A percentile compares a stretch with the other conserved stretches of the same genome.
Conservation (phyloP, 768 basidiomycete species). For the Suillus paluster region DNA sequence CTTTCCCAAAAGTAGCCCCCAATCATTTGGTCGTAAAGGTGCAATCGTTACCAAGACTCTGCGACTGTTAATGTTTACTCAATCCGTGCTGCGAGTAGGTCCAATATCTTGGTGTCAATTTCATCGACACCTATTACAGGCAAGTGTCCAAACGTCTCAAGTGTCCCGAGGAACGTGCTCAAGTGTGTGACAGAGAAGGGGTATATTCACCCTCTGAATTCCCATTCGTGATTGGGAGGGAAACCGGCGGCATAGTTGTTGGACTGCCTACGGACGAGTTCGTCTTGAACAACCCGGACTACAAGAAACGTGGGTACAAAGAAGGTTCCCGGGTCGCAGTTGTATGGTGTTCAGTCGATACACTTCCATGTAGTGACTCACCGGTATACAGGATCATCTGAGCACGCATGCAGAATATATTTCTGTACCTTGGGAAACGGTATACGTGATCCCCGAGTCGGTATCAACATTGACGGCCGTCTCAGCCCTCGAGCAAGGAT, state of each 20-base stretch:
- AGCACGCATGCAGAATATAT: conserved; percentile 75
- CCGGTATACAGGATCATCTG: conserved; percentile 42
- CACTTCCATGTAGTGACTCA: background rate
- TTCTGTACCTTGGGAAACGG: conserved; percentile 63
- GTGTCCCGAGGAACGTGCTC: background rate
- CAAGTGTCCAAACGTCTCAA: conserved; percentile 38
- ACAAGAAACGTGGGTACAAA: conserved; percentile 64
- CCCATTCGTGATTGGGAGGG: conserved; percentile 76
- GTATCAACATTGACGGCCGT: conserved; percentile 68
- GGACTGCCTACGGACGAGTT: conserved; percentile 69
- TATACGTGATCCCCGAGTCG: conserved; percentile 65
- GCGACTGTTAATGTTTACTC: background rate
- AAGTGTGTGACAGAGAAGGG: conserved; percentile 51
- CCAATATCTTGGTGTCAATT: conserved; percentile 84
- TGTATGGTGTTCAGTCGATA: conserved; percentile 44
- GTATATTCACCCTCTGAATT: conserved; percentile 62
- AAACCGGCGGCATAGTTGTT: conserved; percentile 78
- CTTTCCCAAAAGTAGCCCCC: conserved; percentile 66
- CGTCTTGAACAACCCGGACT: conserved; percentile 63
- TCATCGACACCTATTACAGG: conserved; percentile 85
- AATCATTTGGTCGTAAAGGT: conserved; percentile 58
- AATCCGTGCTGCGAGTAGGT: conserved; percentile 43
- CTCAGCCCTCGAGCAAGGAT: conserved; percentile 69
- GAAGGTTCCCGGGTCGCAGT: conserved; percentile 77
- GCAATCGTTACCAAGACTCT: background rate